These are phyloP conservation scores for Westerdykella aurantiaca DNA, from an alignment of 2,329 filamentous ascomycete genomes.

Conservation along the genomic window DNA sequence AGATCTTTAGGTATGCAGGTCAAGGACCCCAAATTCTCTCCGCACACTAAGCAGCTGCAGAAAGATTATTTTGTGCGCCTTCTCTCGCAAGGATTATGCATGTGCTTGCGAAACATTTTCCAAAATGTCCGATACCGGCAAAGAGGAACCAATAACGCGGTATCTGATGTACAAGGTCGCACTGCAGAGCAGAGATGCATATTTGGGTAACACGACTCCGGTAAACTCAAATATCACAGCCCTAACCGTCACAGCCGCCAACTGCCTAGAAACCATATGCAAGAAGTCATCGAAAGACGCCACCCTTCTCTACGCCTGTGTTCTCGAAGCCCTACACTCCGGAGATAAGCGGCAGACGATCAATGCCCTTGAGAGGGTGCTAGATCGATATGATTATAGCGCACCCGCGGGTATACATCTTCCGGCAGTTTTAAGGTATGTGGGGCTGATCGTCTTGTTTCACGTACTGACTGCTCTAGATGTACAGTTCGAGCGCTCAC, in stretches of 20 bases:
- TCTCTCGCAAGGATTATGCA: slow-evolving; percentile 53
- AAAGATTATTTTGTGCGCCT: slow-evolving; percentile 65
- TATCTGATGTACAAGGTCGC: slow-evolving; percentile 73
- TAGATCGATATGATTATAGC: slow-evolving; percentile 50
- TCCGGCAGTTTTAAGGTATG: slow-evolving; percentile 59
- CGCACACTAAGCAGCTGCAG: slow-evolving; percentile 41
- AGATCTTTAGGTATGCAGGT: slow-evolving; percentile 56
- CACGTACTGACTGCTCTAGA: slow-evolving; percentile 14
- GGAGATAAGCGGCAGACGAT: slow-evolving; percentile 58
- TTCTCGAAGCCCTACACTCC: slow-evolving; percentile 65
- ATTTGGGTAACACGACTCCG: slow-evolving; percentile 40
- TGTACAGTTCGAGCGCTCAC: slow-evolving; percentile 44
- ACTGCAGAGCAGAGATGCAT: slow-evolving; percentile 53
- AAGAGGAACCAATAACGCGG: slow-evolving; percentile 59
- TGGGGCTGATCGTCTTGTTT: slow-evolving; percentile 22
- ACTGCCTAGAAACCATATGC: slow-evolving; percentile 59
- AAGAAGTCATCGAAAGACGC: slow-evolving; percentile 49
- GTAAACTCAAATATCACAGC: background rate
- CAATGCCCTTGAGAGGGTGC: slow-evolving; percentile 53
- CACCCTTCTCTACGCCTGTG: slow-evolving; percentile 71
- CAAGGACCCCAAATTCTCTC: background rate
- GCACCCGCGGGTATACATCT: slow-evolving; percentile 51
- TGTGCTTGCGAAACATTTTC: slow-evolving; percentile 53
- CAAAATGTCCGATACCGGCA: slow-evolving; percentile 54
- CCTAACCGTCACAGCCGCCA: slow-evolving; percentile 44